These are phyloP conservation scores for Peniophora sp. DNA, from an alignment of 1,284 basidiomycete species.

Conservation along the genomic window DNA sequence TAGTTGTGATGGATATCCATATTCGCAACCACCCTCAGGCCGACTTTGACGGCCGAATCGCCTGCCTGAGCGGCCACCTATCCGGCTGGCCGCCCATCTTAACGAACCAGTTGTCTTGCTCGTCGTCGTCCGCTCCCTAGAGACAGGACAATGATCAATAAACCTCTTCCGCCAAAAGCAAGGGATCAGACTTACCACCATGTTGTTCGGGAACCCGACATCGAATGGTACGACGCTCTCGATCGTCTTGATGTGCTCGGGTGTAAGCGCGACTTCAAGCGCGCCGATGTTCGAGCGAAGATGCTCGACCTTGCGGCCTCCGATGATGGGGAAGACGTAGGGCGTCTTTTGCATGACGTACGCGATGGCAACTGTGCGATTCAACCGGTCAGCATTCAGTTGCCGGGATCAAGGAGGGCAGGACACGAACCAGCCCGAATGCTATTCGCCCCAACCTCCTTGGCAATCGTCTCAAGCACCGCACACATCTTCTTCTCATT, in stretches of 20 bases:
- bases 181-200: not conserved
- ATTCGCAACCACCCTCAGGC: no score
- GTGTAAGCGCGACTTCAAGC: not conserved
- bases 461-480: constrained; percentile 12
- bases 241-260: not conserved
- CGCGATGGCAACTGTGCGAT: not conserved
- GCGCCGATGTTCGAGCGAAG: not conserved
- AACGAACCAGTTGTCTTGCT: not conserved
- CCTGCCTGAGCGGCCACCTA: not conserved
- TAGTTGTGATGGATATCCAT: no score
- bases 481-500: constrained; percentile 18
- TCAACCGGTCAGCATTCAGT: not conserved
- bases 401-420: not conserved
- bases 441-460: constrained; percentile 13
- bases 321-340: not conserved
- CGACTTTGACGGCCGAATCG: not conserved
- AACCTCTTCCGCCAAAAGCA: not conserved
- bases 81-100: not conserved
- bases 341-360: not conserved
- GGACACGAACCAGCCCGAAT: constrained; percentile 6
- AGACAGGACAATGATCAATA: not conserved
- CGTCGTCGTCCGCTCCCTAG: not conserved
- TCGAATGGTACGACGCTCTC: not conserved
- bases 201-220: not conserved
- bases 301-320: not conserved